phyloP scores from a whole-genome alignment of 345 rosid genomes.

The Streptanthus diversifolius region DNA sequence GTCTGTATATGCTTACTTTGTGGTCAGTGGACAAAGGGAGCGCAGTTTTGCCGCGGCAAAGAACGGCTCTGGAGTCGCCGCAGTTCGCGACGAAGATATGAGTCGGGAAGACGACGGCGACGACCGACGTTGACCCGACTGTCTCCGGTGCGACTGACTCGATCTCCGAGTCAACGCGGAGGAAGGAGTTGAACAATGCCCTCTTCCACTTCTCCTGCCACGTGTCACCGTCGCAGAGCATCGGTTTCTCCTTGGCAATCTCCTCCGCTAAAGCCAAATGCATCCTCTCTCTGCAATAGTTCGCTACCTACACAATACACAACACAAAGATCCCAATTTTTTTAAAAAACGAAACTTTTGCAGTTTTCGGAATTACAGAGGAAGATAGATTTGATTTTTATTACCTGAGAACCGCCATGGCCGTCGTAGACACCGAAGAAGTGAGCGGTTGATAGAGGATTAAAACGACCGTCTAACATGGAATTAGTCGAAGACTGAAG shows the following conservation, averaged over 20 bases:
- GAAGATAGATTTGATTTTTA: neutral
- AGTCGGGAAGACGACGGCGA: conserved; percentile 53
- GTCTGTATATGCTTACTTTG: conserved; percentile 43
- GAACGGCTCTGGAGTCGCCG: conserved; percentile 87
- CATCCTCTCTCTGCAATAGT: conserved; percentile 57
- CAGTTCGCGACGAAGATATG: conserved; percentile 71
- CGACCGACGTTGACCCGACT: conserved; percentile 80
- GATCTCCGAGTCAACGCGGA: conserved; percentile 59
- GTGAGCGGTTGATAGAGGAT: conserved; percentile 40
- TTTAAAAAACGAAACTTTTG: neutral
- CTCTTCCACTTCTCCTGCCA: conserved; percentile 67
- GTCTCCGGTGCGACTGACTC: conserved; percentile 60
- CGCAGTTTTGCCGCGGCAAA: conserved; percentile 57
- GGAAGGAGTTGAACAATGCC: conserved; percentile 54
- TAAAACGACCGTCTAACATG: conserved; percentile 25
- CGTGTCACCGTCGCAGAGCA: conserved; percentile 40
- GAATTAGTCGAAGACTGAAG: conserved; percentile 39
- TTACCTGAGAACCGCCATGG: conserved; percentile 79
- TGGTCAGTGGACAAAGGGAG: conserved; percentile 74
- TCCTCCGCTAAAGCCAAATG: conserved; percentile 70
- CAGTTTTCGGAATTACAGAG: neutral
- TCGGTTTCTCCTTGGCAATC: conserved; percentile 37
- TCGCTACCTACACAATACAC: conserved; percentile 50
- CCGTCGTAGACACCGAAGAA: conserved; percentile 86
- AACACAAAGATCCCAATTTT: neutral